phyloP scores from a whole-genome alignment of 1,139 yeast genomes.

The Pneumocystis oryctolagi region DNA sequence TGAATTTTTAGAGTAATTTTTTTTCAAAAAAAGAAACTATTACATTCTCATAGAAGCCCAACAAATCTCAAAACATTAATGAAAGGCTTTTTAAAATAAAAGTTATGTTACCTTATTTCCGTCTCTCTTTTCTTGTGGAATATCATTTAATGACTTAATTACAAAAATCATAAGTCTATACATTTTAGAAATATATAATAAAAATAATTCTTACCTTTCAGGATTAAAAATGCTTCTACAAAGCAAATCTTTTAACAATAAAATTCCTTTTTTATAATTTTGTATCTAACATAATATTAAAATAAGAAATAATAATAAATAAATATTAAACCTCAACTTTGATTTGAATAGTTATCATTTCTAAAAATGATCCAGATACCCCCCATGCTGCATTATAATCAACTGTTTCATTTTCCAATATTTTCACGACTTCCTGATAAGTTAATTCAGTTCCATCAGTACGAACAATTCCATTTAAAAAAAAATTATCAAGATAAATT shows the following conservation, averaged over 20 bases:
- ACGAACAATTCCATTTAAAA: slow-evolving; percentile 55
- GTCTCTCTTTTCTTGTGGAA: slow-evolving; percentile 68
- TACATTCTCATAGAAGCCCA: neutral
- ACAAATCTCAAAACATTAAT: neutral
- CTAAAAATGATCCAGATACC: slow-evolving; percentile 47
- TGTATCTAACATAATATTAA: neutral
- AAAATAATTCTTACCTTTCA: slow-evolving; percentile 28
- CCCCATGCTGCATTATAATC: slow-evolving; percentile 34
- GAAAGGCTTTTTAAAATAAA: slow-evolving; percentile 18
- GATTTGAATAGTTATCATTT: slow-evolving; percentile 42
- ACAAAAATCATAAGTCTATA: slow-evolving; percentile 40
- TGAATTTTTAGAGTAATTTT: slow-evolving; percentile 23
- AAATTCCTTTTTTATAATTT: slow-evolving; percentile 53
- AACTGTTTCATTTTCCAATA: slow-evolving; percentile 59
- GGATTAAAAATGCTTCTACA: slow-evolving; percentile 57
- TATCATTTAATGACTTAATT: slow-evolving; percentile 57
- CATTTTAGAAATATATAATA: neutral
- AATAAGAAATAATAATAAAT: neutral
- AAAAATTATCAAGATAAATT: slow-evolving; percentile 45
- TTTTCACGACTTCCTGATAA: slow-evolving; percentile 60
- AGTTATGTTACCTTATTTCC: slow-evolving; percentile 63
- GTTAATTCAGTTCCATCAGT: slow-evolving; percentile 47
- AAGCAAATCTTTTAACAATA: slow-evolving; percentile 59
- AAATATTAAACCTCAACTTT: slow-evolving; percentile 36
- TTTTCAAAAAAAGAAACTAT: neutral